Percentiles rank a stretch among this genome's conserved stretches.
Conservation (phyloP, 164 flowering plant genomes). For the Vitis rotundifolia region DNA sequence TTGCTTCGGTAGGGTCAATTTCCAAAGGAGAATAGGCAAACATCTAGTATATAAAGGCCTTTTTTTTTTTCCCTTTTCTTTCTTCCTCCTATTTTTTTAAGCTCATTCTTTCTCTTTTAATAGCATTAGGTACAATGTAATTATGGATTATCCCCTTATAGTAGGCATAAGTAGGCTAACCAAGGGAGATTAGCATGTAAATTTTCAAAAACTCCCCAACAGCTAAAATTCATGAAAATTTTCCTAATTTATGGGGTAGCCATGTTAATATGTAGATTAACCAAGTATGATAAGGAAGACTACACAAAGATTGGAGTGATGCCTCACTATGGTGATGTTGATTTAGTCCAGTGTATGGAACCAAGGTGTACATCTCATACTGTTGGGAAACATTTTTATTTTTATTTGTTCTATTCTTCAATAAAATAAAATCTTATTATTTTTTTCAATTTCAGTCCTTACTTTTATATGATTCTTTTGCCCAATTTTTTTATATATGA, state of each 20-base stretch:
- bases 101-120: too few relatives aligned
- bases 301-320: conserved; percentile 68
- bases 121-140: conserved; percentile 53
- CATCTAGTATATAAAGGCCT: too few relatives aligned
- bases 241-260: background rate
- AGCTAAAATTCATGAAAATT: too few relatives aligned
- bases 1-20: background rate
- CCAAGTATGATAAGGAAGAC: conserved; percentile 42
- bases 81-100: too few relatives aligned
- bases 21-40: too few relatives aligned
- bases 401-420: too few relatives aligned
- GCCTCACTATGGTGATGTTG: conserved; percentile 63
- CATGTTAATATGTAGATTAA: conserved; percentile 32
- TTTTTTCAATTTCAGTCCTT: too few relatives aligned
- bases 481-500: too few relatives aligned
- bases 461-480: too few relatives aligned
- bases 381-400: background rate
- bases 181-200: conserved; percentile 58
- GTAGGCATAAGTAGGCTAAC: conserved; percentile 45
- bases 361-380: conserved; percentile 53
- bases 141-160: conserved; percentile 54
- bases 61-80: too few relatives aligned
- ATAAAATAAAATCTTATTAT: too few relatives aligned
- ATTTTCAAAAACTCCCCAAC: background rate
- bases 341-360: conserved; percentile 55